phyloP scores from a whole-genome alignment of 2,329 filamentous ascomycete genomes.

The Cladosporium sp. region DNA sequence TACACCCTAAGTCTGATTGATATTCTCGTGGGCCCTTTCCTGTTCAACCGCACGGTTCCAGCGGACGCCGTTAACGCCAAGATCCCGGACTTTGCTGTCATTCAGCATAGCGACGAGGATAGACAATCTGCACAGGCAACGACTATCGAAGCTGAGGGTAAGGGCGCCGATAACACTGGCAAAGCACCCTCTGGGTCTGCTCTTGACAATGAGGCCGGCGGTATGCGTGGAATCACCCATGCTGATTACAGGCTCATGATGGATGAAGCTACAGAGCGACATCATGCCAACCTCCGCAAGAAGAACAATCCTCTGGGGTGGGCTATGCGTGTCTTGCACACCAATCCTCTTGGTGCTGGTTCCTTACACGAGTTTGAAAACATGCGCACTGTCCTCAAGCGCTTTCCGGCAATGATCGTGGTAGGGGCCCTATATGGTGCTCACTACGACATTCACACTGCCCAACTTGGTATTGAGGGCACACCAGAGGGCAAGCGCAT shows the following conservation, averaged over 20 bases:
- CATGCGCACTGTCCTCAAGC: conserved; percentile 55
- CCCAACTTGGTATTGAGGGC: conserved; percentile 62
- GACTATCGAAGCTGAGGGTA: conserved; percentile 28
- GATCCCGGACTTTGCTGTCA: too few relatives aligned
- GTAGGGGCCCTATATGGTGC: conserved; percentile 63
- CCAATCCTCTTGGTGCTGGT: conserved; percentile 66
- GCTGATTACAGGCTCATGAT: conserved; percentile 55
- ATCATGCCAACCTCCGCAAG: conserved; percentile 58
- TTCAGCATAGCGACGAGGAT: background rate
- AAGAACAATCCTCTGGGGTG: conserved; percentile 66
- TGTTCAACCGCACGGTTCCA: too few relatives aligned
- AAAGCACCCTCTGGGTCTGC: too few relatives aligned
- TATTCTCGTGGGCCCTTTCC: too few relatives aligned
- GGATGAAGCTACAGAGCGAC: conserved; percentile 49
- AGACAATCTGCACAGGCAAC: conserved; percentile 26
- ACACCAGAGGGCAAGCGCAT: conserved; percentile 69
- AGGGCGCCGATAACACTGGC: too few relatives aligned
- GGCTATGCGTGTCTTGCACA: conserved; percentile 71
- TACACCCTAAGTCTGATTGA: background rate
- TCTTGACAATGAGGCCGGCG: too few relatives aligned
- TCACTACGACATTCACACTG: conserved; percentile 75
- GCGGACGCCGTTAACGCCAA: too few relatives aligned
- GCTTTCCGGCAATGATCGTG: conserved; percentile 62
- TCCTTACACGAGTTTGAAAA: conserved; percentile 70
- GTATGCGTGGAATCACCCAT: too few relatives aligned